A percentile compares a stretch with the other conserved stretches of the same genome.
These are phyloP conservation scores for Phytophthora agathidicida DNA, from an alignment of 352 stramenopile genomes.

Conservation along the genomic window DNA sequence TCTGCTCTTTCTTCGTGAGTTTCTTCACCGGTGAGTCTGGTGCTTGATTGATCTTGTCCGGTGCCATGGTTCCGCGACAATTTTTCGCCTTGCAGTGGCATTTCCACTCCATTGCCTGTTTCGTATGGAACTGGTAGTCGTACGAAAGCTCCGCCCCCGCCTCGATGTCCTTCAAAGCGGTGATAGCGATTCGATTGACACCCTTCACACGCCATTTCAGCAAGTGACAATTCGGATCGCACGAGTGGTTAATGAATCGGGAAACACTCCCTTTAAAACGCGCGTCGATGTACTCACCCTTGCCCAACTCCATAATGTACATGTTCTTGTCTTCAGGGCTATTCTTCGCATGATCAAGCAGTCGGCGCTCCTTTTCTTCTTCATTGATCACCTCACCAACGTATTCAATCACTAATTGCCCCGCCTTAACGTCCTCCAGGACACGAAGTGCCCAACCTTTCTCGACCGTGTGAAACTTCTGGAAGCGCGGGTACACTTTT, in stretches of 20 bases:
- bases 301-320: slow-evolving; percentile 95
- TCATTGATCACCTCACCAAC: slow-evolving; percentile 96
- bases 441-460: slow-evolving; percentile 93
- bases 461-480: slow-evolving; percentile 81
- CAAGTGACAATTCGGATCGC: slow-evolving; percentile 95
- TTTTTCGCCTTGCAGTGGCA: slow-evolving; percentile 84
- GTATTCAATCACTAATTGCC: slow-evolving; percentile 94
- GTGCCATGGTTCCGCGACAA: slow-evolving; percentile 89
- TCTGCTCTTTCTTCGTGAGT: slow-evolving; percentile 81
- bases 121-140: slow-evolving; percentile 95
- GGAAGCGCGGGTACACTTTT: slow-evolving; percentile 72
- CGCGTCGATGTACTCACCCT: slow-evolving; percentile 96
- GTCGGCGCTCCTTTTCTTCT: slow-evolving; percentile 88
- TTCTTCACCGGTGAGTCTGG: slow-evolving; percentile 53
- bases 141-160: slow-evolving; percentile 93
- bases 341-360: slow-evolving; percentile 83
- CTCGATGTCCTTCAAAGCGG: slow-evolving; percentile 88
- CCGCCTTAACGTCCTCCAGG: slow-evolving; percentile 79
- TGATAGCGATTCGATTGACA: slow-evolving; percentile 93
- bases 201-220: slow-evolving; percentile 95
- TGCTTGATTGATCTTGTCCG: slow-evolving; percentile 70
- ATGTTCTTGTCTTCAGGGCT: slow-evolving; percentile 96
- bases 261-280: slow-evolving; percentile 93
- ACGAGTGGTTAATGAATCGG: slow-evolving; percentile 98
- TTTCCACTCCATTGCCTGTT: slow-evolving; percentile 86